Evolutionary conservation across 495 filamentous ascomycete species (phyloP), one percentile per base, ranked within the genome.

Genomic region (Cercophora scortea): DNA sequence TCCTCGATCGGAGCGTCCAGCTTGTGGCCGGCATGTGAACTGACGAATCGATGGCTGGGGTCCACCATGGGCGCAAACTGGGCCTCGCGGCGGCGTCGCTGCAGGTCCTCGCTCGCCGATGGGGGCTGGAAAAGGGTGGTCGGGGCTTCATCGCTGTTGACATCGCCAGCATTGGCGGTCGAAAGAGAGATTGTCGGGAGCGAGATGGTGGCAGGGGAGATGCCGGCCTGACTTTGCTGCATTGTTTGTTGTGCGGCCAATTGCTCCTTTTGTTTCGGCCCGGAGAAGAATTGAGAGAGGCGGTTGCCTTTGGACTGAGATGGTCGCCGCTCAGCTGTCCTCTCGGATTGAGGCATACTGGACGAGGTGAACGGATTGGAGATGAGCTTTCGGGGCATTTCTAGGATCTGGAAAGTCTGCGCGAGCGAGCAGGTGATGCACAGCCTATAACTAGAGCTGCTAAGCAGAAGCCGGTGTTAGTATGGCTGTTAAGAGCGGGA

Each of bases 161-260:
- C 62, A 59, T 89, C 89, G 52, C 89, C 89, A 36, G 83, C 87
- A 11, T 83, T 87, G 50, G 91, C 90, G 9, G 89, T 90, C 6
- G 92, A 96, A 35, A 97, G 79, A 25, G 87, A 95, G 55, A 98
- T 98, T 44, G 87, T 90, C 35, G 93, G 93, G 61, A 97, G 71
- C 42, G 89, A 90, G 56, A 92, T 68, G 60, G 83, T 85, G 48
- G 80, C 75, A 39, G 84, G 78, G 45, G 83, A 77, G 35, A 83
- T 72, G 51, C 75, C 73, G 25, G 25, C 25, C 55, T 76, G 69
- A 40, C 78, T 62, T 52, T 79, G 71, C 47, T 81, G 78, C 69
- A 86, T 79, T 47, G 83, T 75, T 56, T 82, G 71, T 55, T 78
- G 69, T 32, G 74, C 70, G 25, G 77, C 61, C 25, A 64, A 68